Evolutionary conservation across 2,329 filamentous ascomycete genomes (phyloP).

Genomic region (Westerdykella sp.): DNA sequence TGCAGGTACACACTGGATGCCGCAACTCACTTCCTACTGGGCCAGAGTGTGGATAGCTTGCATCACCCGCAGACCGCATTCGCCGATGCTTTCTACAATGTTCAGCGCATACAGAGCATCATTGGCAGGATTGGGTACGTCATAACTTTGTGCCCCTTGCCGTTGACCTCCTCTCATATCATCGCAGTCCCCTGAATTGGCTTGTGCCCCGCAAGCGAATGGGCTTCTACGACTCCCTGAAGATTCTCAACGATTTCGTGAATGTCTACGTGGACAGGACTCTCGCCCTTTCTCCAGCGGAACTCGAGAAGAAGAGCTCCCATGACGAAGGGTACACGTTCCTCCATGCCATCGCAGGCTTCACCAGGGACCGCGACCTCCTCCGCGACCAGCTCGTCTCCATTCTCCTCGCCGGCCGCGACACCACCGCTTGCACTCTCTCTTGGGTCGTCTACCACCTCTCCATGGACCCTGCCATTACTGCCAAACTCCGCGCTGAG

Average conservation of each 20-base stretch:
- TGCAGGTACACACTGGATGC: constrained; percentile 68
- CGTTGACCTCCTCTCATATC: neutral
- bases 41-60: constrained; percentile 62
- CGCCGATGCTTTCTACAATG: constrained; percentile 73
- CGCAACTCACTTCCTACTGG: constrained; percentile 80
- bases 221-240: constrained; percentile 57
- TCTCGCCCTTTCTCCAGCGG: constrained; percentile 60
- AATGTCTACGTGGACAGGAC: constrained; percentile 70
- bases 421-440: constrained; percentile 78
- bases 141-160: neutral
- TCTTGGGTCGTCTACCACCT: constrained; percentile 82
- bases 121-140: constrained; percentile 56
- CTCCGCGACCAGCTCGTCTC: constrained; percentile 71
- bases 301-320: constrained; percentile 68
- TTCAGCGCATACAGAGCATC: constrained; percentile 67
- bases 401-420: constrained; percentile 75
- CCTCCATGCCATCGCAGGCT: constrained; percentile 69
- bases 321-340: constrained; percentile 73
- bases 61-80: constrained; percentile 58
- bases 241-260: constrained; percentile 68
- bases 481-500: constrained; percentile 65
- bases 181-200: constrained; percentile 50
- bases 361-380: constrained; percentile 62
- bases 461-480: constrained; percentile 60
- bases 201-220: constrained; percentile 58